Conservation (phyloP, 331 rosid species). For the Acacia concinna region DNA sequence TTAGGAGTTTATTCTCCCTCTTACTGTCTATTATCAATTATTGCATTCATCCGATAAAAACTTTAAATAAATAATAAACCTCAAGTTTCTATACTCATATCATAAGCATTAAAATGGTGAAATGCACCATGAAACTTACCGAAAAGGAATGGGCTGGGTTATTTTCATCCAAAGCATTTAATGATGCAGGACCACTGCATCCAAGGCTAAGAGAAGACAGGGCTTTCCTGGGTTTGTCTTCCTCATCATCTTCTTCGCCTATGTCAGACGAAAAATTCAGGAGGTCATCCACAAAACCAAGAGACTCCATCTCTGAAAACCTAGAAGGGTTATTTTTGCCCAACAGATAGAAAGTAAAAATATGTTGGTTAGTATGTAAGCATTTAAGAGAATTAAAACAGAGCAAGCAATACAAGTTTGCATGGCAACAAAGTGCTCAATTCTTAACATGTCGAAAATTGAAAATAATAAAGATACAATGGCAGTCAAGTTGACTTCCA, state of each 20-base stretch:
- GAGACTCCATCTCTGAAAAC: slow-evolving; percentile 49
- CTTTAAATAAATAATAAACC: not conserved
- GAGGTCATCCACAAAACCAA: slow-evolving; percentile 51
- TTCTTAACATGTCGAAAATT: not conserved
- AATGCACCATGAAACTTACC: slow-evolving; percentile 37
- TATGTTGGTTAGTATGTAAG: not conserved
- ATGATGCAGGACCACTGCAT: slow-evolving; percentile 14
- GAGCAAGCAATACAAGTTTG: not conserved
- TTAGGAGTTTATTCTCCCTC: not conserved
- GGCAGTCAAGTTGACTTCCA: not conserved
- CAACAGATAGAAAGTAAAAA: not conserved
- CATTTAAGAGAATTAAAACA: not conserved
- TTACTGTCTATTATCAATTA: not conserved
- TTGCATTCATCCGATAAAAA: not conserved
- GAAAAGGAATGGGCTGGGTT: slow-evolving; percentile 36
- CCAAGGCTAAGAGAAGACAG: slow-evolving; percentile 22
- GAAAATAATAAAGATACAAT: not conserved
- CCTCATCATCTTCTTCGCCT: slow-evolving; percentile 49
- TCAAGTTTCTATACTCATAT: not conserved
- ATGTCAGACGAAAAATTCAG: slow-evolving; percentile 54
- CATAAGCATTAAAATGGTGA: not conserved
- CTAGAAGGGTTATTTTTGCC: not conserved
- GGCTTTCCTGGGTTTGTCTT: slow-evolving; percentile 26
- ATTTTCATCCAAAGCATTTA: slow-evolving; percentile 20
- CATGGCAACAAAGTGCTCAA: not conserved